These are phyloP conservation scores for Auricularia heimuer DNA, from an alignment of 768 basidiomycete species.

Conservation along the genomic window DNA sequence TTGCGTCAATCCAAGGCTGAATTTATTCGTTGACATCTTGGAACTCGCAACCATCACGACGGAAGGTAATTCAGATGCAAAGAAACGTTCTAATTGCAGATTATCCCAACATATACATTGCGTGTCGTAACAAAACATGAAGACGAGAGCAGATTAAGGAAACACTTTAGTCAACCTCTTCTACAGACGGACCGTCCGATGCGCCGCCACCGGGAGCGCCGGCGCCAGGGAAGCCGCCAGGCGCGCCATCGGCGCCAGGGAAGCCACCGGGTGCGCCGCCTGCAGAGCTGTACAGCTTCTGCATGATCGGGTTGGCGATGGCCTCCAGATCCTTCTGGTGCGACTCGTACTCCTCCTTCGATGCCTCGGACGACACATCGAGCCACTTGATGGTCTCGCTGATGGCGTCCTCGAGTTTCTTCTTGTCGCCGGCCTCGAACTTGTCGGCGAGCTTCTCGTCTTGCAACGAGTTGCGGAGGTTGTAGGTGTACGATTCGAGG, in stretches of 20 bases:
- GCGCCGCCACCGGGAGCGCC: conserved; percentile 58
- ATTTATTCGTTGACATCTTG: too few relatives aligned
- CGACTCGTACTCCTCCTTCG: conserved; percentile 88
- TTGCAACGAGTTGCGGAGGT: conserved; percentile 79
- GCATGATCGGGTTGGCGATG: conserved; percentile 65
- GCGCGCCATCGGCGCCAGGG: conserved; percentile 23
- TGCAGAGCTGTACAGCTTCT: conserved; percentile 53
- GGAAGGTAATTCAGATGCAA: background rate
- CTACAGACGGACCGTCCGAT: conserved; percentile 82
- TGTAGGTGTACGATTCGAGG: conserved; percentile 91
- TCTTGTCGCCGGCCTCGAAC: conserved; percentile 78
- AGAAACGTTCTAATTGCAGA: background rate
- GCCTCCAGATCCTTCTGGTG: conserved; percentile 89
- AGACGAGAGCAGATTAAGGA: background rate
- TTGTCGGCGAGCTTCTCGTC: conserved; percentile 84
- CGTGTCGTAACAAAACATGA: background rate
- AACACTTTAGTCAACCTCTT: conserved; percentile 49
- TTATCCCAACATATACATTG: background rate
- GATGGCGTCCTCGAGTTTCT: conserved; percentile 70
- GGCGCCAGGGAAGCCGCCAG: conserved; percentile 37
- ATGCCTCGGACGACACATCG: conserved; percentile 77
- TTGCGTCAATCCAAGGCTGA: too few relatives aligned
- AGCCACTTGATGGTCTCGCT: conserved; percentile 82
- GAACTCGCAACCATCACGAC: too few relatives aligned
- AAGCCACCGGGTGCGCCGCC: conserved; percentile 38